Evolutionary conservation across 768 basidiomycete genomes (phyloP).

Genomic region (Leucosporidium scottii): DNA sequence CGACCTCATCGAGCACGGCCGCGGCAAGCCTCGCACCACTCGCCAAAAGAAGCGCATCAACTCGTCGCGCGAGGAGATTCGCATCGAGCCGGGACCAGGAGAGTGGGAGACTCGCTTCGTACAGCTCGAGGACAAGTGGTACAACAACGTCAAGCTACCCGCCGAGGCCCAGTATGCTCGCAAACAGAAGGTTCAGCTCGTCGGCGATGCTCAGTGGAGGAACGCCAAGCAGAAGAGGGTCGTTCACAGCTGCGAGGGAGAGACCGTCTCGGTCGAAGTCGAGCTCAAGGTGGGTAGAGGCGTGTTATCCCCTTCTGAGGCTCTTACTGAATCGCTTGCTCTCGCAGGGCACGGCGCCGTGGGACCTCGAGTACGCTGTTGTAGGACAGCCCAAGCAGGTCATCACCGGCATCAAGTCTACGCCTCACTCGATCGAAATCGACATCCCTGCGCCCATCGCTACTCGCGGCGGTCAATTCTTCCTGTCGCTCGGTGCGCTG

Average conservation of each 20-base stretch:
- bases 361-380: slow-evolving; percentile 75
- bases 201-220: slow-evolving; percentile 25
- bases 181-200: slow-evolving; percentile 13
- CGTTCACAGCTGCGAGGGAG: slow-evolving; percentile 63
- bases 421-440: slow-evolving; percentile 29
- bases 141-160: slow-evolving; percentile 17
- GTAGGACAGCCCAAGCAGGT: slow-evolving; percentile 54
- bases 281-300: slow-evolving; percentile 58
- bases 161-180: background rate
- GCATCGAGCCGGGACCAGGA: slow-evolving; percentile 21
- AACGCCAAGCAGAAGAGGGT: slow-evolving; percentile 18
- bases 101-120: slow-evolving; percentile 30
- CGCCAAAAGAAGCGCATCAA: slow-evolving; percentile 1
- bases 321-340: slow-evolving; percentile 1
- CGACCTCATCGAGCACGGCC: slow-evolving; percentile 8
- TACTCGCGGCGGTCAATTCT: slow-evolving; percentile 33
- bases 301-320: background rate
- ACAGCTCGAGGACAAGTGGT: slow-evolving; percentile 23
- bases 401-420: slow-evolving; percentile 21
- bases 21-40: background rate
- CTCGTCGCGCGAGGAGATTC: slow-evolving; percentile 22
- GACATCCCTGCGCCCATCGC: slow-evolving; percentile 31
- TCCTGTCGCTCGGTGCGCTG: slow-evolving; percentile 31
- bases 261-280: slow-evolving; percentile 65
- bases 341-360: slow-evolving; percentile 74